phyloP scores from a whole-genome alignment of 331 rosid genomes.

The Quercus phellos region DNA sequence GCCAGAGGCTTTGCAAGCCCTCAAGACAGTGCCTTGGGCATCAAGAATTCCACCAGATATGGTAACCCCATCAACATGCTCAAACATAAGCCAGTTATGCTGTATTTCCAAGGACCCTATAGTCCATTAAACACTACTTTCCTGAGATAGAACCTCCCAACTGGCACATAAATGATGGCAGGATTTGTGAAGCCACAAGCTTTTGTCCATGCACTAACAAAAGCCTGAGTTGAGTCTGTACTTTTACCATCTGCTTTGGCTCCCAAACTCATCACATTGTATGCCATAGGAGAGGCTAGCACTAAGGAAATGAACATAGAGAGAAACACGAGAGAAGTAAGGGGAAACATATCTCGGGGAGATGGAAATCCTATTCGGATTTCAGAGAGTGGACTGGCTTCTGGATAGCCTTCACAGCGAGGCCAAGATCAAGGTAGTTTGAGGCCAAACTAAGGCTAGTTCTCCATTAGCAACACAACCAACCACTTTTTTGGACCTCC shows the following conservation, averaged over 20 bases:
- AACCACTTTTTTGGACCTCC: too few relatives aligned
- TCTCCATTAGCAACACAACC: too few relatives aligned
- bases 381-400: too few relatives aligned
- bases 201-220: slow-evolving; percentile 32
- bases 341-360: too few relatives aligned
- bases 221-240: slow-evolving; percentile 25
- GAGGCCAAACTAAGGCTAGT: too few relatives aligned
- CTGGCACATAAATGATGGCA: slow-evolving; percentile 23
- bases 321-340: neutral
- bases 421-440: too few relatives aligned
- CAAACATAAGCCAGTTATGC: slow-evolving; percentile 25
- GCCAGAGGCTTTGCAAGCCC: slow-evolving; percentile 37
- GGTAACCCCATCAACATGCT: slow-evolving; percentile 24
- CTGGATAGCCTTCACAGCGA: too few relatives aligned
- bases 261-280: slow-evolving; percentile 29
- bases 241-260: slow-evolving; percentile 31
- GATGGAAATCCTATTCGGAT: too few relatives aligned
- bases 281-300: neutral
- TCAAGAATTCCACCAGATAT: slow-evolving; percentile 39
- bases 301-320: neutral
- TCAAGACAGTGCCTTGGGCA: slow-evolving; percentile 28
- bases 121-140: slow-evolving; percentile 22
- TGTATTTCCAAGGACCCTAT: slow-evolving; percentile 27
- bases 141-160: slow-evolving; percentile 27
- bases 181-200: slow-evolving; percentile 27